Conservation (phyloP, 768 basidiomycete species). For the Lentinula lateritia region DNA sequence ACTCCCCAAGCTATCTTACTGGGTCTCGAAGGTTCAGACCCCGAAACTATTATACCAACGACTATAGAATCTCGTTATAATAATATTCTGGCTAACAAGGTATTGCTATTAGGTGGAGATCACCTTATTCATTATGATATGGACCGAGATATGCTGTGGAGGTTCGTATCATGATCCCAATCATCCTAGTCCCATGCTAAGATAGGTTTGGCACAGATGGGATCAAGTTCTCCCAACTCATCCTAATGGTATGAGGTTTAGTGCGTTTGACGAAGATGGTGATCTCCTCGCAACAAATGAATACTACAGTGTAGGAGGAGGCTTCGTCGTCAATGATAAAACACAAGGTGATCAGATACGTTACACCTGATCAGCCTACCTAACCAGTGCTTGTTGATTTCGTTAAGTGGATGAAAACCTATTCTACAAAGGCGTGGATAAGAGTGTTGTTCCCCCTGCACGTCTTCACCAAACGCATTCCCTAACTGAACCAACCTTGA, state of each 20-base stretch:
- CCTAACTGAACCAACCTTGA: constrained; percentile 27
- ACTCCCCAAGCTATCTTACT: constrained; percentile 84
- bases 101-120: constrained; percentile 63
- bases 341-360: constrained; percentile 63
- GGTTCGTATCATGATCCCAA: constrained; percentile 15
- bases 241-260: constrained; percentile 92
- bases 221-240: constrained; percentile 86
- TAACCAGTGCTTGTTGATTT: constrained; percentile 3
- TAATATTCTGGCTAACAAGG: constrained; percentile 59
- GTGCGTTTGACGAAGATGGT: constrained; percentile 75
- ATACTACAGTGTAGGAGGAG: constrained; percentile 92
- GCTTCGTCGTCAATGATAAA: constrained; percentile 93
- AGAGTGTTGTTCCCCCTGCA: constrained; percentile 72
- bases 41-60: constrained; percentile 88
- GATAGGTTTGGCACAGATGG: constrained; percentile 29
- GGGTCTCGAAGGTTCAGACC: constrained; percentile 84
- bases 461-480: constrained; percentile 64
- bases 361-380: background rate
- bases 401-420: constrained; percentile 81
- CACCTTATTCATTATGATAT: constrained; percentile 82
- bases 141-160: constrained; percentile 90
- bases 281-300: constrained; percentile 90
- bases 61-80: constrained; percentile 75
- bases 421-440: constrained; percentile 90
- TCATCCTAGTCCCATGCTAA: background rate